Evolutionary conservation across 768 basidiomycete genomes (phyloP).

Genomic region (Steccherinum ochraceum): DNA sequence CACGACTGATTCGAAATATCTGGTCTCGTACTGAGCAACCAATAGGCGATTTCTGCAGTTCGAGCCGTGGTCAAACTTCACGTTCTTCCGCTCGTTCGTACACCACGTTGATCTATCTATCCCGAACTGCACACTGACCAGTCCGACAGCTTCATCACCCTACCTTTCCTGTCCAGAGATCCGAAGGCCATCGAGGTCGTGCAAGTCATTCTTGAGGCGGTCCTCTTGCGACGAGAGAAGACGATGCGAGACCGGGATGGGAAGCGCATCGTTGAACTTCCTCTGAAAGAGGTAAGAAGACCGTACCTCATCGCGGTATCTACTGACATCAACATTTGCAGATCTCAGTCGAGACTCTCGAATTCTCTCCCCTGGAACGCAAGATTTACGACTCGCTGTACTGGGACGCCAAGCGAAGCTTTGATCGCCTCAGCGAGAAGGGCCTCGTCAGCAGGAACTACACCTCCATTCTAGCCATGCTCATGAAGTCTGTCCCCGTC

Average conservation of each 20-base stretch:
- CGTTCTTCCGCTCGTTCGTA: slow-evolving; percentile 84
- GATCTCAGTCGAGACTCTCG: slow-evolving; percentile 67
- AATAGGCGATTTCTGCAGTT: slow-evolving; percentile 70
- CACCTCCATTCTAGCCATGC: slow-evolving; percentile 87
- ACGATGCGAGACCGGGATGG: slow-evolving; percentile 85
- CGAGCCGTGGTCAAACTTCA: slow-evolving; percentile 74
- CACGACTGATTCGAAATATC: slow-evolving; percentile 1
- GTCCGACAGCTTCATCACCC: slow-evolving; percentile 67
- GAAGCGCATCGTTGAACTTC: slow-evolving; percentile 82
- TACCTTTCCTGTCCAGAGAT: slow-evolving; percentile 88
- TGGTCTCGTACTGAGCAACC: not conserved
- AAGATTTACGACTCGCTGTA: slow-evolving; percentile 90
- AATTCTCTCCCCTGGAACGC: slow-evolving; percentile 73
- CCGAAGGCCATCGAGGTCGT: slow-evolving; percentile 93
- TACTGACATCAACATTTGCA: slow-evolving; percentile 19
- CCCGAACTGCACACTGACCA: slow-evolving; percentile 2
- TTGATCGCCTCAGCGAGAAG: slow-evolving; percentile 72
- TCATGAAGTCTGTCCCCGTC: slow-evolving; percentile 67
- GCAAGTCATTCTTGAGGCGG: slow-evolving; percentile 86
- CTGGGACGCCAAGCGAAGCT: slow-evolving; percentile 68
- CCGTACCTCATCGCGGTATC: no score
- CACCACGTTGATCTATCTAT: not conserved
- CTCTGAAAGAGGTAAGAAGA: slow-evolving; percentile 75
- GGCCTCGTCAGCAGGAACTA: slow-evolving; percentile 77
- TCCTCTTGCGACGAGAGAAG: slow-evolving; percentile 87